Base-by-base conservation (phyloP, 2,329 filamentous ascomycete species). In the Laburnicola sp. region DNA sequence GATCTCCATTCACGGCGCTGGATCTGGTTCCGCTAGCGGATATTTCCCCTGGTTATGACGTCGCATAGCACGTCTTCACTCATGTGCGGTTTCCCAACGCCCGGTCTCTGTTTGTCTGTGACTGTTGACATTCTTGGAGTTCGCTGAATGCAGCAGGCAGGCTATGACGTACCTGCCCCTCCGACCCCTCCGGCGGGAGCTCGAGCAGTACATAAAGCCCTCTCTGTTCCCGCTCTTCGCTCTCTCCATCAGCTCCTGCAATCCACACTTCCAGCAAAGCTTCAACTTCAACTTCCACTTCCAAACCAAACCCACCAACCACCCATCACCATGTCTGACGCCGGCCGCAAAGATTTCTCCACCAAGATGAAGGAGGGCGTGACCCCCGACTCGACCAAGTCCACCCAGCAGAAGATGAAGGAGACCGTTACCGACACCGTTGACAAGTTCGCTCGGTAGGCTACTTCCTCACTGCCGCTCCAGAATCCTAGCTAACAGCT, bases 321-420 rank as follows among this genome's bases (percentile, higher is more conserved):
- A 62, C 51, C 53, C 55, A 68, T 63, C 72, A 82, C 62, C 69
- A 85, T 84, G 82, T 82, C 83, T 78, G 83, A 86, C 74, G 47
- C 72, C 63, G 78, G 77, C 66, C 82, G 83, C 81, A 86, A 86
- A 75, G 82, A 83, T 73, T 79, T 83, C 72, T 65, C 71, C 60
- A 67, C 75, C 74, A 80, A 84, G 80, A 73, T 78, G 56, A 72
- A 75, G 66, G 82, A 86, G 78, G 75, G 78, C 63, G 57, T 82
- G 50, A 82, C 78, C 62, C 83, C 84, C 52, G 78, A 86, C 70
- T 77, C 77, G 66, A 71, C 78, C 73, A 86, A 86, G 77, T 85
- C 82, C 56, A 83, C 82, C 62, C 73, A 78, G 64, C 74, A 84
- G 58, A 83, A 85, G 77, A 59, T 80, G 57, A 80, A 80, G 70